Conservation (phyloP, 768 basidiomycete genomes). For the Termitomyces sp. region DNA sequence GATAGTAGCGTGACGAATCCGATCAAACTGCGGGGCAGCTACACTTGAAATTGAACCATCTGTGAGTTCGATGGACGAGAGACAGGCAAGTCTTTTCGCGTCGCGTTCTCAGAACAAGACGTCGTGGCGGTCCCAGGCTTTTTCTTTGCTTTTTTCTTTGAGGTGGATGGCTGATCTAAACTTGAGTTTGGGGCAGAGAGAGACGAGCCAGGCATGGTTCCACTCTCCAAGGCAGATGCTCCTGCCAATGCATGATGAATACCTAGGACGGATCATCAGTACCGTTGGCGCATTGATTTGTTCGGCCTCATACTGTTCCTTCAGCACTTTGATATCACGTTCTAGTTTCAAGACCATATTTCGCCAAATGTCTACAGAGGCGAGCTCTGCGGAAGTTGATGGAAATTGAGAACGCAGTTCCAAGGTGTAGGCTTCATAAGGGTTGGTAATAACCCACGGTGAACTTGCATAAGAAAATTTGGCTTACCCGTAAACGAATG, state of each 20-base stretch:
- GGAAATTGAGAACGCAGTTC: slow-evolving; percentile 34
- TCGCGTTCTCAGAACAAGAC: slow-evolving; percentile 7
- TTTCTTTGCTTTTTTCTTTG: slow-evolving; percentile 18
- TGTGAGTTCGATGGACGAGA: too few relatives aligned
- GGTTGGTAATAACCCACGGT: not conserved
- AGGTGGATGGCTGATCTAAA: slow-evolving; percentile 6
- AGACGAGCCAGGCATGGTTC: slow-evolving; percentile 13
- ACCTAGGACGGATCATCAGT: slow-evolving; percentile 10
- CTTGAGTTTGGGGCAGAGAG: slow-evolving; percentile 7
- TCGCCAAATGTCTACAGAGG: slow-evolving; percentile 30
- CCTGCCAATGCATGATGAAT: not conserved
- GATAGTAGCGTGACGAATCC: too few relatives aligned
- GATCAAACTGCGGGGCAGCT: too few relatives aligned
- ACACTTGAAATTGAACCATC: too few relatives aligned
- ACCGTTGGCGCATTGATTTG: slow-evolving; percentile 29
- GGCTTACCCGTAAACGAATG: slow-evolving; percentile 36
- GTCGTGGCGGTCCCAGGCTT: slow-evolving; percentile 1
- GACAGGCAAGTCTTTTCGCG: slow-evolving; percentile 4
- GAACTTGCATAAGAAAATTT: not conserved
- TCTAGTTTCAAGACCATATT: slow-evolving; percentile 37
- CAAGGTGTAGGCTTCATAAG: slow-evolving; percentile 36
- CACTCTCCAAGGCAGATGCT: slow-evolving; percentile 19
- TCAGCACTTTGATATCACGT: slow-evolving; percentile 28
- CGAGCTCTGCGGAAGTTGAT: slow-evolving; percentile 16
- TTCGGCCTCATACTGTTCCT: slow-evolving; percentile 34